These are phyloP conservation scores for Oemleria cerasiformis DNA, from an alignment of 306 rosid species.

Conservation along the genomic window DNA sequence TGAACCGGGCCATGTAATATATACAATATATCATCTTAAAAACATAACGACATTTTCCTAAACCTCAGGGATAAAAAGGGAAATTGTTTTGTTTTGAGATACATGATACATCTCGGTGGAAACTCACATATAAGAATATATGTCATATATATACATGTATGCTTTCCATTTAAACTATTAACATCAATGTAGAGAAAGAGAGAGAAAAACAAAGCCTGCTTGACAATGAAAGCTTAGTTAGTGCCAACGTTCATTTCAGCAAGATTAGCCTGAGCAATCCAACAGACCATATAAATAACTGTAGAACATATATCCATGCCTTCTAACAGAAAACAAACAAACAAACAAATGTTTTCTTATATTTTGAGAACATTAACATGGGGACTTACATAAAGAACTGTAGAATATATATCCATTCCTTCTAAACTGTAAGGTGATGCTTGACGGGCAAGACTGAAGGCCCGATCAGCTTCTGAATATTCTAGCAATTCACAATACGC, in stretches of 20 bases:
- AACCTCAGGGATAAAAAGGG: not conserved
- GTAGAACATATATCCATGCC: not conserved
- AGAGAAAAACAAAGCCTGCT: not conserved
- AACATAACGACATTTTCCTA: not conserved
- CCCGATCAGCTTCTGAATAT: constrained; percentile 85
- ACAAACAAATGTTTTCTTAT: not conserved
- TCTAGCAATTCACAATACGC: constrained; percentile 85
- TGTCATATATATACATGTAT: not conserved
- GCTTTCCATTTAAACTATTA: not conserved
- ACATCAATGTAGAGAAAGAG: not conserved
- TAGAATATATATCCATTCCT: constrained; percentile 96
- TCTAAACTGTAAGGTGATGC: constrained; percentile 81
- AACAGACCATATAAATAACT: constrained; percentile 1
- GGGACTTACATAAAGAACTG: constrained; percentile 92
- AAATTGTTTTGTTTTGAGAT: not conserved
- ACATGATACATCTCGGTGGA: not conserved
- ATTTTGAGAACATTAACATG: constrained; percentile 10
- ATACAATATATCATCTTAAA: not conserved
- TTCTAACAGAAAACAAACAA: too few species aligned
- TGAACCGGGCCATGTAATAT: not conserved
- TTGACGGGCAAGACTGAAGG: constrained; percentile 78
- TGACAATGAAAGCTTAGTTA: not conserved
- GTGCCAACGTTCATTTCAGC: not conserved
- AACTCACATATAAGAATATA: not conserved
- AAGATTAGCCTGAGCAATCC: not conserved